Base-by-base conservation (phyloP, 106 monocot species). In the Iris macrosiphon region DNA sequence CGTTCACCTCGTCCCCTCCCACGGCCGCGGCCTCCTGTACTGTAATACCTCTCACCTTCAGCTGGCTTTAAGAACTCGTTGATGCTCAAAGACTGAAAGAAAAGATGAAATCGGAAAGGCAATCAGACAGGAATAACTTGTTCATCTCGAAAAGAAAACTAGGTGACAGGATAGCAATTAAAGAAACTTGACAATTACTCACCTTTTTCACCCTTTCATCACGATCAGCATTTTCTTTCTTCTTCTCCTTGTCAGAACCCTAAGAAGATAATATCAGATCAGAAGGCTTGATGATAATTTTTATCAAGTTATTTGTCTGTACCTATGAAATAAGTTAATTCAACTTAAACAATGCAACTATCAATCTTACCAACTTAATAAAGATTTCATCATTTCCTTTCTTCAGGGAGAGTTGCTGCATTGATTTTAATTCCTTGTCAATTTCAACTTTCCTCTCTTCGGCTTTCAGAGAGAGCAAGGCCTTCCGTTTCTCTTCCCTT, bases 121-220 rank as follows among this genome's bases (percentile, higher is more conserved):
- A 15, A 28, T 10, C 35, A 19, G 6, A 1, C 18, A 16, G 17
- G 2, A 0, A 18, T 16, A 23, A 19, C 6, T 37, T n/a, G 0
- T 15, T 1, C 20, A 1, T 49, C 13, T 35, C 14, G 5, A 12
- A 49, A 22, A 28, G 1, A 29, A 23, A 9, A 15, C 4, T 10
- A 3, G 8, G 9, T 2, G 4, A 3, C 6, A 13, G 46, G 3
- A 49, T 18, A 3, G 2, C 13, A 28, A 7, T 4, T 13, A 4
- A 16, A 39, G 33, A 26, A 7, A 26, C 2, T 26, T 22, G 4
- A 15, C 9, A 46, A 27, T 2, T 8, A 15, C 25, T 32, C 45
- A 90, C 89, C 81, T 90, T 90, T 44, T 81, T 90, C 28, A 35
- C 57, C 32, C 65, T 55, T 25, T 86, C 89, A 32, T 80, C 84